Conservation (phyloP, 192 early-diverging fungal genomes). For the Spizellomyces sp. region DNA sequence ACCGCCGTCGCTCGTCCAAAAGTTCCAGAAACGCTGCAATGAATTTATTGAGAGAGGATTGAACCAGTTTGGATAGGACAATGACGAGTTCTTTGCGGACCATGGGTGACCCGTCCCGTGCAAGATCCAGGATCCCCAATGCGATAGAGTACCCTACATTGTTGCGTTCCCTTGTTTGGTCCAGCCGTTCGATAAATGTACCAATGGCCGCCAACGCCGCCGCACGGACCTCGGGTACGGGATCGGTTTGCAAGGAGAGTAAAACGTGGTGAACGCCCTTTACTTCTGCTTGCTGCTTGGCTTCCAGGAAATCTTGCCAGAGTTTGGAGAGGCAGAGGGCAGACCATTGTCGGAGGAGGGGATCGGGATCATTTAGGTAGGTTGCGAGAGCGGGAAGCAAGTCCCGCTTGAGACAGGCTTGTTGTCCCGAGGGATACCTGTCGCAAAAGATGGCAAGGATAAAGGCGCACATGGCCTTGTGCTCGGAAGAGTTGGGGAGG, state of each 20-base stretch:
- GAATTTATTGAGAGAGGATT: slow-evolving; percentile 67
- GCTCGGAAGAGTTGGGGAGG: slow-evolving; percentile 79
- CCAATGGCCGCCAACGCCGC: slow-evolving; percentile 80
- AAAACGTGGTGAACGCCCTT: slow-evolving; percentile 66
- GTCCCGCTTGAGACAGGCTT: slow-evolving; percentile 74
- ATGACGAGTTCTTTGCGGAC: slow-evolving; percentile 87
- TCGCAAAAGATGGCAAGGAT: slow-evolving; percentile 91
- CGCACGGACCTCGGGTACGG: slow-evolving; percentile 80
- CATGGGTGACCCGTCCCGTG: slow-evolving; percentile 83
- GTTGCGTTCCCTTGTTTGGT: background rate
- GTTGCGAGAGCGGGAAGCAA: slow-evolving; percentile 67
- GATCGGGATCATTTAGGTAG: slow-evolving; percentile 71
- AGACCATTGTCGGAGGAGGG: slow-evolving; percentile 85
- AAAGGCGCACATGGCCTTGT: slow-evolving; percentile 94
- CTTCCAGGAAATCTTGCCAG: slow-evolving; percentile 78
- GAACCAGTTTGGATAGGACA: slow-evolving; percentile 73
- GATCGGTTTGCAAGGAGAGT: slow-evolving; percentile 60
- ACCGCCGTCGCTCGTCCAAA: slow-evolving; percentile 50
- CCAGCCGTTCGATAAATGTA: slow-evolving; percentile 63
- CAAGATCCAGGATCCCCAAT: slow-evolving; percentile 64
- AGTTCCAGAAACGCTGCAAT: slow-evolving; percentile 64
- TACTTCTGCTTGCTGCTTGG: slow-evolving; percentile 62
- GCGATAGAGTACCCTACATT: slow-evolving; percentile 76
- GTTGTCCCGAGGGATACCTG: slow-evolving; percentile 80
- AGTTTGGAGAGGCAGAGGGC: slow-evolving; percentile 84